Conservation (phyloP, 192 early-diverging fungal genomes). For the Gryganskiella cystojenkinii region DNA sequence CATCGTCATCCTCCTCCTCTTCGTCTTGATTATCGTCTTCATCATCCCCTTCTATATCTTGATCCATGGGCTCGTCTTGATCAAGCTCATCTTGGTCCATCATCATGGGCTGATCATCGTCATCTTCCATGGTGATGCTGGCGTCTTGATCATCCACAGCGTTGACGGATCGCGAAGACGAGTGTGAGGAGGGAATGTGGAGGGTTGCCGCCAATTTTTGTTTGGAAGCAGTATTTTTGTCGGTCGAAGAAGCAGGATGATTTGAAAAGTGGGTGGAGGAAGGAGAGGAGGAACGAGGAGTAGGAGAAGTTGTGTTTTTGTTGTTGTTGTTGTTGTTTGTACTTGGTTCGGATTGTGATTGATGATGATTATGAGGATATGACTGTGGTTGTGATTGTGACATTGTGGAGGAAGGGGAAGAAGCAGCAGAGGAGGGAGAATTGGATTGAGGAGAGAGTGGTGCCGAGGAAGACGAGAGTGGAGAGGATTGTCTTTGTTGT, state of each 20-base stretch:
- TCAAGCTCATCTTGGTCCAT: conserved; percentile 3
- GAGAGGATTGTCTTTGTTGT: neutral
- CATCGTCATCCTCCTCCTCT: conserved; percentile 2
- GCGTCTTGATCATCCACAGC: neutral
- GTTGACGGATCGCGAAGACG: too few relatives aligned
- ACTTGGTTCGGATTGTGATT: neutral
- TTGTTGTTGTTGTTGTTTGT: neutral
- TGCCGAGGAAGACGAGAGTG: neutral
- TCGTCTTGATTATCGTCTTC: neutral
- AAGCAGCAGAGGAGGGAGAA: neutral
- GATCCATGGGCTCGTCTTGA: neutral
- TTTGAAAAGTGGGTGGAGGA: too few relatives aligned
- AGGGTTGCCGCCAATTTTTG: too few relatives aligned
- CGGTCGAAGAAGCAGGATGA: too few relatives aligned
- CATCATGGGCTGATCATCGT: neutral
- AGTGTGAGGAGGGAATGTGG: too few relatives aligned
- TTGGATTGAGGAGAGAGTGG: neutral
- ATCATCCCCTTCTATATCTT: neutral
- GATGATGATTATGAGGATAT: neutral
- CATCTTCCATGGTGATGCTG: neutral
- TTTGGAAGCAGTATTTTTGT: too few relatives aligned
- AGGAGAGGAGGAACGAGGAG: too few relatives aligned
- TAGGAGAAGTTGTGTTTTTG: too few relatives aligned
- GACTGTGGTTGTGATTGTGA: conserved; percentile 1
- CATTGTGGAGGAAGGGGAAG: neutral